phyloP scores from a whole-genome alignment of 352 stramenopile genomes.

The Globisporangium perplexum region DNA sequence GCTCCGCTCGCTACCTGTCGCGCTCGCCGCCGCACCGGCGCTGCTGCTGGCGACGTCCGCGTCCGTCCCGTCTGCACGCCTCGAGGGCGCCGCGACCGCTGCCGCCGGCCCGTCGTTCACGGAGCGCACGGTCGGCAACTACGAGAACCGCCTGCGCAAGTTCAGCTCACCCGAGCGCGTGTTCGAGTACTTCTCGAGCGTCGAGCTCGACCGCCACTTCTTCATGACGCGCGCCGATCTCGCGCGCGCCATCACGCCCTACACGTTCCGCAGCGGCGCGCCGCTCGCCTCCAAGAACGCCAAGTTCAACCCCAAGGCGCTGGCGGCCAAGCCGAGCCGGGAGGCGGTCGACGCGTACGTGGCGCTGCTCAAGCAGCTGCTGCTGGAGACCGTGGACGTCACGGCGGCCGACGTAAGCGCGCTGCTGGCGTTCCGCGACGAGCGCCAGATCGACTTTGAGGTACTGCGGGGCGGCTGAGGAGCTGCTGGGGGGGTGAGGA shows the following conservation, averaged over 20 bases:
- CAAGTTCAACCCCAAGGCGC: constrained; percentile 75
- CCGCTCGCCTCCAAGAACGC: constrained; percentile 73
- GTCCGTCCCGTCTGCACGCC: constrained; percentile 1
- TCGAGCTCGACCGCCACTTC: constrained; percentile 73
- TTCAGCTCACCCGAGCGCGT: constrained; percentile 84
- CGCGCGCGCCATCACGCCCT: constrained; percentile 77
- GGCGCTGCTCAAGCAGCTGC: constrained; percentile 37
- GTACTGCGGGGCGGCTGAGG: not conserved
- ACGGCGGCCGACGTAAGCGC: constrained; percentile 36
- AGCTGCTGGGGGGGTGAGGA: not conserved
- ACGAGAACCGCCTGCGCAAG: constrained; percentile 86
- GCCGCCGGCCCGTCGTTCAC: constrained; percentile 47
- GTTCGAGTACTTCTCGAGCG: constrained; percentile 88
- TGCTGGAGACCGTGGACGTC: constrained; percentile 49
- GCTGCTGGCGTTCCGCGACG: constrained; percentile 50
- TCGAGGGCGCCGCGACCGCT: constrained; percentile 22
- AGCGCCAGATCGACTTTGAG: constrained; percentile 71
- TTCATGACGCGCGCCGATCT: constrained; percentile 85
- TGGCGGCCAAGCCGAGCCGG: constrained; percentile 30
- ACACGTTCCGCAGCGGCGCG: constrained; percentile 69
- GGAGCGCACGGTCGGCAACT: constrained; percentile 79
- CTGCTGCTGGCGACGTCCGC: not conserved
- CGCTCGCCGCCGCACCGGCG: constrained; percentile 14
- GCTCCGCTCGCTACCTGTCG: constrained; percentile 11
- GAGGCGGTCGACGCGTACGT: constrained; percentile 51